These are phyloP conservation scores for Gypsophila paniculata DNA, from an alignment of 179 eudicot genomes.

Conservation along the genomic window DNA sequence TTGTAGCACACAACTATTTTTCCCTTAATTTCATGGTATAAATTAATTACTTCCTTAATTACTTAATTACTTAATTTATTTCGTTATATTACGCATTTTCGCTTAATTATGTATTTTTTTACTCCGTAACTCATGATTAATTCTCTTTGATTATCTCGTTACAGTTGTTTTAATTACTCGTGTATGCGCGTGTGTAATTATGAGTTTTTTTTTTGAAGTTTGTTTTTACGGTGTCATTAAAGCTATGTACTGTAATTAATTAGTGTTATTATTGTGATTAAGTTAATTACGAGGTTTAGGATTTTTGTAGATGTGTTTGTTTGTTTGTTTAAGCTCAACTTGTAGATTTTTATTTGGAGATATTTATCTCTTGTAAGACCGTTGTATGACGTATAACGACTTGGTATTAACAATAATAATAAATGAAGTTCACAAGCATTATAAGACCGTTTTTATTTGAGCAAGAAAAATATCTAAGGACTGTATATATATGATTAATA, in stretches of 20 bases:
- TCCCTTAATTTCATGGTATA: not conserved
- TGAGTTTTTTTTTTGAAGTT: not conserved
- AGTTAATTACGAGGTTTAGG: not conserved
- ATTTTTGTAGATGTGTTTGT: not conserved
- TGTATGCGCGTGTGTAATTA: conserved; percentile 9
- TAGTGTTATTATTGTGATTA: not conserved
- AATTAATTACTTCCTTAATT: conserved; percentile 4
- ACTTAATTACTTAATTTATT: too few relatives aligned
- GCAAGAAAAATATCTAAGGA: not conserved
- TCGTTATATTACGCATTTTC: too few relatives aligned
- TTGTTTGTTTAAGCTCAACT: conserved; percentile 12
- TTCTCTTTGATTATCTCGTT: not conserved
- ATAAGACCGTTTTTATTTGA: too few relatives aligned
- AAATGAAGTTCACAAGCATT: too few relatives aligned
- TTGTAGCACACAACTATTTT: not conserved
- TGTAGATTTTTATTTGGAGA: not conserved
- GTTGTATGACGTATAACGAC: too few relatives aligned
- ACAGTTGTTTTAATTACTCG: not conserved
- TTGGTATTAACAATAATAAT: too few relatives aligned
- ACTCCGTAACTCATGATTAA: too few relatives aligned
- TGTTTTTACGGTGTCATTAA: not conserved
- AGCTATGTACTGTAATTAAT: conserved; percentile 5
- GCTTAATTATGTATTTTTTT: not conserved
- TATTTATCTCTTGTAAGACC: too few relatives aligned
- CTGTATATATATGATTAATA: not conserved